Evolutionary conservation across 306 rosid species (phyloP).

Genomic region (Rosa lucieae): DNA sequence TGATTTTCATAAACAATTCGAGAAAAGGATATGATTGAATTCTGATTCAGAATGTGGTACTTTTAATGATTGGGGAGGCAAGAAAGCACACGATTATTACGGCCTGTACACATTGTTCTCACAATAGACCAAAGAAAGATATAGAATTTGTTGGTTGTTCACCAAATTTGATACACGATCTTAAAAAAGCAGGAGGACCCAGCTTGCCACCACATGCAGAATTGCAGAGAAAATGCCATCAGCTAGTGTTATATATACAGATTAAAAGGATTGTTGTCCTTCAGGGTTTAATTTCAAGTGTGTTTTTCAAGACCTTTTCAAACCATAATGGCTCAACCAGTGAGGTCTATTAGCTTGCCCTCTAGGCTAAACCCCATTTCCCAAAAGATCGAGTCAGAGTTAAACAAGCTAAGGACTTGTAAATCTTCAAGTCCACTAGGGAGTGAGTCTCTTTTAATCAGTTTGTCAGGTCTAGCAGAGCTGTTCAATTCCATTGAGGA

Average conservation of each 20-base stretch:
- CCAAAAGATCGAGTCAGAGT: slow-evolving; percentile 47
- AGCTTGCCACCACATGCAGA: slow-evolving; percentile 7
- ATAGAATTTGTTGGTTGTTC: slow-evolving; percentile 24
- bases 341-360: slow-evolving; percentile 82
- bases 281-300: slow-evolving; percentile 5
- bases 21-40: slow-evolving; percentile 18
- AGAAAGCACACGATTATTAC: slow-evolving; percentile 25
- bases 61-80: slow-evolving; percentile 36
- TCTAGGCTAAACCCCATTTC: slow-evolving; percentile 53
- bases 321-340: slow-evolving; percentile 43
- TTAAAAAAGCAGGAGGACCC: slow-evolving; percentile 22
- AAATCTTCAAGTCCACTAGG: slow-evolving; percentile 22
- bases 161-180: slow-evolving; percentile 31
- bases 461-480: slow-evolving; percentile 54
- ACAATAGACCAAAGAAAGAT: slow-evolving; percentile 1
- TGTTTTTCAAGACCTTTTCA: slow-evolving; percentile 5
- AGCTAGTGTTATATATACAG: slow-evolving; percentile 12
- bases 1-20: slow-evolving; percentile 10
- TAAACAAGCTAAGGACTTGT: slow-evolving; percentile 41
- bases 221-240: slow-evolving; percentile 3
- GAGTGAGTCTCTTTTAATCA: slow-evolving; percentile 43
- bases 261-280: neutral
- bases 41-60: slow-evolving; percentile 22
- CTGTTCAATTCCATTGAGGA: slow-evolving; percentile 61
- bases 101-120: slow-evolving; percentile 19